These are phyloP conservation scores for Alectoria sarmentosa DNA, from an alignment of 495 filamentous ascomycete species.

Conservation along the genomic window DNA sequence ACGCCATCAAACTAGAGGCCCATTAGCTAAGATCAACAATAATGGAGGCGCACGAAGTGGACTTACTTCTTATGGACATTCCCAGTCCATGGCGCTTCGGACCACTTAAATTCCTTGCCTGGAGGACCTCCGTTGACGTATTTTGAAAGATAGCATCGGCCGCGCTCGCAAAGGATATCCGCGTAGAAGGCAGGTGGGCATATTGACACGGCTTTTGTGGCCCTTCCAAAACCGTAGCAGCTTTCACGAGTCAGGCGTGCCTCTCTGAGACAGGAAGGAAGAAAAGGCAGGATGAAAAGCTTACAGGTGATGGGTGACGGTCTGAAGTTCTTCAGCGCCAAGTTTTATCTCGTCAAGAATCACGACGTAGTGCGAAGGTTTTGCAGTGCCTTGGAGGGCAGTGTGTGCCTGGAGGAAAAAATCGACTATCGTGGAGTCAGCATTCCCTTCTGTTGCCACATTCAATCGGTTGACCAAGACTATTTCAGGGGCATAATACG, in stretches of 20 bases:
- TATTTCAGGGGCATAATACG: background rate
- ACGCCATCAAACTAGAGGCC: conserved; percentile 41
- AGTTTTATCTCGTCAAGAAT: conserved; percentile 61
- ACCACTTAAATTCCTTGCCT: conserved; percentile 19
- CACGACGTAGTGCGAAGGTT: conserved; percentile 66
- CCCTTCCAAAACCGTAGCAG: conserved; percentile 35
- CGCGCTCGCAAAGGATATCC: conserved; percentile 65
- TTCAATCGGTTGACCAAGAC: too few relatives aligned
- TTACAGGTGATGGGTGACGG: conserved; percentile 56
- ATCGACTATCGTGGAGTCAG: conserved; percentile 36
- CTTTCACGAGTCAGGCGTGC: background rate
- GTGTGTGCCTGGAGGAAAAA: conserved; percentile 86
- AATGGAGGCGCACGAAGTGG: background rate
- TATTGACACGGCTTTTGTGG: conserved; percentile 67
- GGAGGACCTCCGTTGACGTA: conserved; percentile 40
- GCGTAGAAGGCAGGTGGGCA: conserved; percentile 72
- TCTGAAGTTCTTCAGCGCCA: conserved; percentile 38
- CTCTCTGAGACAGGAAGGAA: conserved; percentile 58
- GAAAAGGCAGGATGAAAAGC: background rate
- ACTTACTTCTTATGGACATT: conserved; percentile 32
- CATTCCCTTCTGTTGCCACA: too few relatives aligned
- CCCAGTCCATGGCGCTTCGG: conserved; percentile 30
- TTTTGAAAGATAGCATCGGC: conserved; percentile 53
- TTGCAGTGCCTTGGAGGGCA: conserved; percentile 74
- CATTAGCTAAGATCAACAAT: background rate